Evolutionary conservation across 345 rosid genomes (phyloP), one percentile per base, ranked within the genome.

Genomic region (Combretum micranthum): DNA sequence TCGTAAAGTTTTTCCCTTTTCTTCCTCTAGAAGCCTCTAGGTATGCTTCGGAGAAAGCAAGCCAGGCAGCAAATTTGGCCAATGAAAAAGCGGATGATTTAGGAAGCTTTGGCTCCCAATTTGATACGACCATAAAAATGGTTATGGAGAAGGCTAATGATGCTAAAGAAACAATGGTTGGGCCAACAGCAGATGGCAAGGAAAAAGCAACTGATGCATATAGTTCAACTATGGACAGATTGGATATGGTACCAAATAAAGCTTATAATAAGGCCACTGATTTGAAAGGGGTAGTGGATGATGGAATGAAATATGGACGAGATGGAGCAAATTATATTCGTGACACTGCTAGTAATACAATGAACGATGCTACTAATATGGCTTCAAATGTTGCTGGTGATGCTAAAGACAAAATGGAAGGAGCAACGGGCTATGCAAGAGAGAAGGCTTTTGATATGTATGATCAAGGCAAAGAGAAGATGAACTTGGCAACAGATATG

Each of bases 21-120:
- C 9, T 62, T 48, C 25, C 44, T 19, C 4, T 65, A 75, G 74
- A 54, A 8, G 51, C 66, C 14, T 61, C 79, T 3, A 32, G 48
- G 13, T 73, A 57, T 57, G 76, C 69, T 43, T 67, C 70, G 10
- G 53, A 76, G 12, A 74, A 72, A 46, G 72, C 71, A 0, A 59
- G 70, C 1, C 52, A 67, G 21, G 76, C 64, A 9, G 60, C 64
- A n/a, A 56, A 67, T 18, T 44, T 44, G 37, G 71, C 72, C 6
- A 52, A 56, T 32, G 70, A 50, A 12, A 70, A 50, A 51, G 67
- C 49, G 0, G 58, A 64, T 3, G n/a, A 56, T 47, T 52, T 48
- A 0, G 72, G 62, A 48, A 67, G 75, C 25, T 18, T 21, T 37
- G 66, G 76, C 19, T 50, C 54, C 0, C 59, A 55, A 39, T 63